Base-by-base conservation (phyloP, 441 rosid genomes). In the Populus hybrid region DNA sequence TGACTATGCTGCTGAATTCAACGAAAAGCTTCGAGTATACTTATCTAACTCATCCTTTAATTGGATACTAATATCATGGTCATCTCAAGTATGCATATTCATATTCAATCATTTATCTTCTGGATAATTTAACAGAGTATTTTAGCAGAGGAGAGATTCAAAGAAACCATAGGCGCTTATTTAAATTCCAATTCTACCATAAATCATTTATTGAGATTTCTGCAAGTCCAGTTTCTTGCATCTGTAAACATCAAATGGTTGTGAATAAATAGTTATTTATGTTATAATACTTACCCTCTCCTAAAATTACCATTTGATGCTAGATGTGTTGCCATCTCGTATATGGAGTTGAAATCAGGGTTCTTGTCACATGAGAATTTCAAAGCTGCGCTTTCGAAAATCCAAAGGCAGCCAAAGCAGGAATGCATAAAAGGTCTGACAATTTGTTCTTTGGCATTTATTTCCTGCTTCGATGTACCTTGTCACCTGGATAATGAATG, bases 321-420 rank as follows among this genome's bases (percentile, higher is more conserved):
- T 82, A 96, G 99, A 81, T 96, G 90, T 88, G 80, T 81, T 57
- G 93, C 93, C 65, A 89, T 93, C 79, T 91, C 98, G 71, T 70
- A 77, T 69, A 87, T 94, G 90, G 91, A 94, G 73, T 4, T 86
- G 87, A 89, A 89, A 81, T 83, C 82, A 72, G 97, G 96, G 77
- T 86, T 90, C 85, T 86, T 91, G 64, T 88, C 98, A 32, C 82
- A 93, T 50, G 97, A 92, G 84, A 94, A 93, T 83, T 92, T 96
- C 83, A 92, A 88, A 86, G 74, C 84, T 81, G 97, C 98, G 81
- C 86, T 90, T 81, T 83, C 89, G 42, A 86, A 87, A 75, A 83
- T 86, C 79, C 93, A 86, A 76, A 89, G 95, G 86, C 92, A 92
- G 78, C 94, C 94, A 36, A 92, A 94, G 85, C 83, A 87, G 85